phyloP scores from a whole-genome alignment of 2,329 filamentous ascomycete species.

The Colletotrichum cereale region DNA sequence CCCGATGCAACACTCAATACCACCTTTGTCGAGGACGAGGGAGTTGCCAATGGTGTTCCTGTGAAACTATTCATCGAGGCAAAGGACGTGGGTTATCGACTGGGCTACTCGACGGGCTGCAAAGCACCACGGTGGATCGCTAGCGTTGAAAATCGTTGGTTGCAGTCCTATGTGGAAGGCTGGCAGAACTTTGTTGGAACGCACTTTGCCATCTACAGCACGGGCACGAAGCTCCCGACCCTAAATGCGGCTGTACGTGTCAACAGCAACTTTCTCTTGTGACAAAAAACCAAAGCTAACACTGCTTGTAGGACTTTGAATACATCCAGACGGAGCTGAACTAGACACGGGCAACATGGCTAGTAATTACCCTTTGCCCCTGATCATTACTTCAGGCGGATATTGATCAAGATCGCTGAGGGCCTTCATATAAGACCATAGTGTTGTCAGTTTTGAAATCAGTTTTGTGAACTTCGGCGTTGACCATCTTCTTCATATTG shows the following conservation, averaged over 20 bases:
- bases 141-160: constrained; percentile 30
- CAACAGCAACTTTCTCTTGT: accelerated
- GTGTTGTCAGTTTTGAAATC: not conserved
- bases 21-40: constrained; percentile 38
- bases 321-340: constrained; percentile 38
- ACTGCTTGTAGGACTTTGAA: constrained; percentile 30
- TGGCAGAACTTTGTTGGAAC: constrained; percentile 42
- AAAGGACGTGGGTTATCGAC: constrained; percentile 22
- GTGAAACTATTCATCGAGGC: constrained; percentile 40
- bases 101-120: constrained; percentile 33
- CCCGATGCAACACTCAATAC: constrained; percentile 37
- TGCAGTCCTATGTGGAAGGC: constrained; percentile 35
- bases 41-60: constrained; percentile 29
- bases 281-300: not conserved
- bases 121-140: constrained; percentile 34
- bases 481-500: constrained; percentile 10
- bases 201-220: constrained; percentile 40
- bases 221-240: constrained; percentile 32
- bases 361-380: not conserved
- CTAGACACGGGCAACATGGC: not conserved
- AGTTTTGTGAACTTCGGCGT: not conserved
- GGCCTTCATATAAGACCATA: not conserved
- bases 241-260: constrained; percentile 31
- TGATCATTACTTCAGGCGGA: not conserved
- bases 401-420: not conserved